phyloP scores from a whole-genome alignment of 164 flowering plant species.

The Amborella trichopoda region DNA sequence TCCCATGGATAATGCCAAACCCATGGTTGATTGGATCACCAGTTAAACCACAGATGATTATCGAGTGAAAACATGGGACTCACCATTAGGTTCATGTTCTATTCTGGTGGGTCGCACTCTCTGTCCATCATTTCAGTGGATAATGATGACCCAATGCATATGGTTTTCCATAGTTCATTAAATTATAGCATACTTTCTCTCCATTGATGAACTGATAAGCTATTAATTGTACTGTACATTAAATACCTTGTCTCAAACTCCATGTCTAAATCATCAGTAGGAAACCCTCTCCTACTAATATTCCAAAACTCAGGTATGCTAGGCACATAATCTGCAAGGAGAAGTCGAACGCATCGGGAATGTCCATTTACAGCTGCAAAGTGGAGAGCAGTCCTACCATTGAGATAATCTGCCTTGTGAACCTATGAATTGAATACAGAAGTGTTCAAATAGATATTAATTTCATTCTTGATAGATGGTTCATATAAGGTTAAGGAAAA shows the following conservation, averaged over 20 bases:
- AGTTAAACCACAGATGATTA: too few relatives aligned
- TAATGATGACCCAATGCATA: too few relatives aligned
- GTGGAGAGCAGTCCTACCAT: conserved; percentile 95
- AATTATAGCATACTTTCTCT: too few relatives aligned
- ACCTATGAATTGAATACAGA: conserved; percentile 25
- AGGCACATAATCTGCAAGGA: conserved; percentile 79
- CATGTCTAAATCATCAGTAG: conserved; percentile 15
- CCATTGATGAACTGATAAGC: too few relatives aligned
- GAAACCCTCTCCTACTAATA: conserved; percentile 21
- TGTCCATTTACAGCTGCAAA: conserved; percentile 92
- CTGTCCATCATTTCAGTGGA: too few relatives aligned
- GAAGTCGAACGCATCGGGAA: conserved; percentile 73
- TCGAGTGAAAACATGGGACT: too few relatives aligned
- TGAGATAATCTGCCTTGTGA: conserved; percentile 79
- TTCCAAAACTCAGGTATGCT: conserved; percentile 46
- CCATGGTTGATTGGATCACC: too few relatives aligned
- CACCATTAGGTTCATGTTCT: too few relatives aligned
- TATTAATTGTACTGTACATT: too few relatives aligned
- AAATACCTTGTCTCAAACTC: conserved; percentile 54
- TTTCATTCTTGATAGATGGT: not conserved
- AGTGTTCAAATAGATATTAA: not conserved
- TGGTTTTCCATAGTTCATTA: too few relatives aligned
- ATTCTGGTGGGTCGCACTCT: too few relatives aligned
- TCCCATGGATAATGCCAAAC: too few relatives aligned
- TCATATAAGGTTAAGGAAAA: not conserved